phyloP scores from a whole-genome alignment of 257 asterid species.

The Jacaranda copaia region DNA sequence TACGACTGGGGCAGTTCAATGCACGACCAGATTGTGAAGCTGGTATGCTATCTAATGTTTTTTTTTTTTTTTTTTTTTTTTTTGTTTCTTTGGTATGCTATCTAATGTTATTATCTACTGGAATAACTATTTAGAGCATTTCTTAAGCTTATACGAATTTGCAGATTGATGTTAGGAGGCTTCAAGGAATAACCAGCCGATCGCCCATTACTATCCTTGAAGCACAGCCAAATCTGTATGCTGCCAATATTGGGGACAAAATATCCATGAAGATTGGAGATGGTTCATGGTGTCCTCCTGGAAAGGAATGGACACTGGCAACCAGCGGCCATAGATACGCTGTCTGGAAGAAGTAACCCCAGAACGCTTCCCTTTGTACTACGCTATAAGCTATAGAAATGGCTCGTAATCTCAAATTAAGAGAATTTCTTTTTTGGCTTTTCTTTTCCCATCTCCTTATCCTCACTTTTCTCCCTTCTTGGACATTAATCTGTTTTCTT shows the following conservation, averaged over 20 bases:
- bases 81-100: constrained; percentile 81
- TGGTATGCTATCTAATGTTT: constrained; percentile 57
- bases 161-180: constrained; percentile 74
- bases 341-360: constrained; percentile 74
- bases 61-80: no score
- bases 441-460: not conserved
- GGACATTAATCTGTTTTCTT: not conserved
- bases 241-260: constrained; percentile 81
- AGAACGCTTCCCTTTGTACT: not conserved
- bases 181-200: constrained; percentile 75
- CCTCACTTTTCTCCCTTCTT: not conserved
- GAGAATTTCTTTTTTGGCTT: no score
- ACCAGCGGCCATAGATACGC: constrained; percentile 86
- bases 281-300: constrained; percentile 90
- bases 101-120: not conserved
- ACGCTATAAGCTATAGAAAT: not conserved
- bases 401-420: not conserved
- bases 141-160: constrained; percentile 10
- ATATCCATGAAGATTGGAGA: constrained; percentile 90
- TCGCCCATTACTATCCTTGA: constrained; percentile 69
- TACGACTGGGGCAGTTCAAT: constrained; percentile 71
- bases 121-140: not conserved
- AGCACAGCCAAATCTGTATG: constrained; percentile 83
- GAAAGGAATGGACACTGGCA: constrained; percentile 82
- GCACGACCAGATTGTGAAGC: constrained; percentile 82